Evolutionary conservation across 148 eudicot species (phyloP), one percentile per base, ranked within the genome.

Genomic region (Hydrangea macrophylla): DNA sequence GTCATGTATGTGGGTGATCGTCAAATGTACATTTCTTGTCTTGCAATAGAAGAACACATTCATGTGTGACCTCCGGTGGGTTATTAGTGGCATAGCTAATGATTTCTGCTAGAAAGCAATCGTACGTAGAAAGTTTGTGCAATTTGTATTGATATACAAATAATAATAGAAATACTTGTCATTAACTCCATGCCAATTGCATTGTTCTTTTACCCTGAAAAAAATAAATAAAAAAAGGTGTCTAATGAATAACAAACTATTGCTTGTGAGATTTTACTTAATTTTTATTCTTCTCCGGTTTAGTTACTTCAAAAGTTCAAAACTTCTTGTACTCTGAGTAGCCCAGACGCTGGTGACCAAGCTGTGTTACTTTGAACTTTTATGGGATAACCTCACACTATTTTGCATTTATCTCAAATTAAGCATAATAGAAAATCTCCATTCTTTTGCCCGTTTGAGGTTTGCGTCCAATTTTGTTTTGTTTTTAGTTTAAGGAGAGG

Each of bases 11-110:
- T 28, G n/a, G 18, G 44, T 31, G 37, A 63, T 37, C 4, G 32
- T 25, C 64, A 64, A 55, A 64, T 54, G 55, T 64, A 56, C 20
- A 33, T 35, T 24, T 22, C 11, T 54, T 54, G 42, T 54, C 42
- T 44, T 56, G 57, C 64, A 2, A 37, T 70, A 28, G 61, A 70
- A 8, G 37, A 5, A 5, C 56, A 48, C n/a, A 18, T 48, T 18
- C n/a, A 3, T 48, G 15, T 1, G n/a, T n/a, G n/a, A n/a, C n/a
- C n/a, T n/a, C n/a, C n/a, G n/a, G n/a, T n/a, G n/a, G n/a, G n/a
- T n/a, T n/a, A n/a, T n/a, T n/a, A n/a, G n/a, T n/a, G n/a, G n/a
- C n/a, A n/a, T n/a, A n/a, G n/a, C n/a, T n/a, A n/a, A n/a, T n/a
- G n/a, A n/a, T n/a, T n/a, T n/a, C n/a, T n/a, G n/a, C n/a, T n/a